phyloP scores from a whole-genome alignment of 2,329 filamentous ascomycete genomes.

The Fusarium multiceps region DNA sequence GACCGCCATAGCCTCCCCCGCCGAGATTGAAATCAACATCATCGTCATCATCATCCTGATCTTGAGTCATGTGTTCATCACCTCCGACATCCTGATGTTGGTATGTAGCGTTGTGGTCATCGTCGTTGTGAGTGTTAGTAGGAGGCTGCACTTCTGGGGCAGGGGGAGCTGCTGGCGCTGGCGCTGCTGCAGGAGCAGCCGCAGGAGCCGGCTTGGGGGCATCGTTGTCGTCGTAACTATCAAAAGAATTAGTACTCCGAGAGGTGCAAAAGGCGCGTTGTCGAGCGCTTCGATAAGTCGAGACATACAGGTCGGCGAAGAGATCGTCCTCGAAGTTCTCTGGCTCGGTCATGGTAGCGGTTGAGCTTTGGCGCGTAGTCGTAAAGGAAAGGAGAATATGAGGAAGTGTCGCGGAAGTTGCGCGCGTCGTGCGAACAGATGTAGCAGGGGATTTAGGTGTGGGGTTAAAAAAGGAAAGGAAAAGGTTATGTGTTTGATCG shows the following conservation, averaged over 20 bases:
- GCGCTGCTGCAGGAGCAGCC: slow-evolving; percentile 46
- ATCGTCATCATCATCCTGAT: slow-evolving; percentile 64
- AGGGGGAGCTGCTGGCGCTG: slow-evolving; percentile 30
- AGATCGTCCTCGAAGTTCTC: slow-evolving; percentile 93
- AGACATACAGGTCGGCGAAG: slow-evolving; percentile 88
- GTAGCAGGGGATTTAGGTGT: not conserved
- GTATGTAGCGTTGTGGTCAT: slow-evolving; percentile 38
- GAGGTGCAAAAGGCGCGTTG: not conserved
- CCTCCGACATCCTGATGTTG: slow-evolving; percentile 43
- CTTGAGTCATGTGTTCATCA: slow-evolving; percentile 58
- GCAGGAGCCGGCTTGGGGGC: slow-evolving; percentile 54
- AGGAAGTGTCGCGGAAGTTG: slow-evolving; percentile 13
- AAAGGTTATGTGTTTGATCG: slow-evolving; percentile 1
- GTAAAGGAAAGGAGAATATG: slow-evolving; percentile 17
- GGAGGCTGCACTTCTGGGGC: slow-evolving; percentile 44
- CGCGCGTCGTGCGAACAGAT: not conserved
- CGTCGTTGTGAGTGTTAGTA: slow-evolving; percentile 42
- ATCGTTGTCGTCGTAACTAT: slow-evolving; percentile 74
- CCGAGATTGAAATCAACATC: slow-evolving; percentile 70
- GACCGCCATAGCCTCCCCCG: slow-evolving; percentile 48
- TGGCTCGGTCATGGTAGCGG: slow-evolving; percentile 75
- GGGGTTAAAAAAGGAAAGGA: not conserved
- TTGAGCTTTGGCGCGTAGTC: slow-evolving; percentile 14
- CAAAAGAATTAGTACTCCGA: slow-evolving; percentile 8
- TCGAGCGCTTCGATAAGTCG: not conserved